Base-by-base conservation (phyloP, 768 basidiomycete species). In the Fomitopsis serialis region DNA sequence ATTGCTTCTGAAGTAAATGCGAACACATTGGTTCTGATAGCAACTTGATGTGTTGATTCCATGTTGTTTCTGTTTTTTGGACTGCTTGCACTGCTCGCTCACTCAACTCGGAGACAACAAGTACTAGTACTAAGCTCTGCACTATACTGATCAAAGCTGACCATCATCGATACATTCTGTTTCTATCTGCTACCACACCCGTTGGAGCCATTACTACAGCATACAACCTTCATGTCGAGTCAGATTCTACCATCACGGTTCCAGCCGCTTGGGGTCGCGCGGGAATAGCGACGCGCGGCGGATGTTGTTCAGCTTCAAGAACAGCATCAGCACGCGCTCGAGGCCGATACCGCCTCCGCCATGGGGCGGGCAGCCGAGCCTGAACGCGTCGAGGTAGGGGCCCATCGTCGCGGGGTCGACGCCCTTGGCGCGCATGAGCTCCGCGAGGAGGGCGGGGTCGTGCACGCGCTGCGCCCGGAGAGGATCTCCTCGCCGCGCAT, bases 401-500 rank as follows among this genome's bases (percentile, higher is more conserved):
- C 87, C 84, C 95, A 98, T 98, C 23, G 82, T 85, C 21, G 82
- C 86, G 6, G 95, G 96, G 67, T 96, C 90, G 58, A 98, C 86
- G 12, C 91, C 92, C 66, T 88, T 90, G 59, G 72, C 75, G 54
- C 77, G 78, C 94, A 98, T 98, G 70, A 89, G 82, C 72, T 91
- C 81, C 49, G 75, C 76, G 56, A 98, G 82, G 50, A 98, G 74
- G 11, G 72, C 70, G 5, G 97, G 81, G 60, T 98, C 93, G 72
- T 99, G 97, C 52, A 98, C 86, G 71, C 97, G 93, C 69, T 99
- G 97, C 24, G 96, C 97, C 97, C 97, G 3, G 96, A 98, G 37
- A 98, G 78, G 64, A 99, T 98, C 70, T 99, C 97, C 72, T 99
- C 94, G 11, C 97, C 97, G 29, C 97, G 84, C 96, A 99, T 98